These are phyloP conservation scores for Pyrenophora graminea DNA, from an alignment of 2,329 filamentous ascomycete genomes.

Conservation along the genomic window DNA sequence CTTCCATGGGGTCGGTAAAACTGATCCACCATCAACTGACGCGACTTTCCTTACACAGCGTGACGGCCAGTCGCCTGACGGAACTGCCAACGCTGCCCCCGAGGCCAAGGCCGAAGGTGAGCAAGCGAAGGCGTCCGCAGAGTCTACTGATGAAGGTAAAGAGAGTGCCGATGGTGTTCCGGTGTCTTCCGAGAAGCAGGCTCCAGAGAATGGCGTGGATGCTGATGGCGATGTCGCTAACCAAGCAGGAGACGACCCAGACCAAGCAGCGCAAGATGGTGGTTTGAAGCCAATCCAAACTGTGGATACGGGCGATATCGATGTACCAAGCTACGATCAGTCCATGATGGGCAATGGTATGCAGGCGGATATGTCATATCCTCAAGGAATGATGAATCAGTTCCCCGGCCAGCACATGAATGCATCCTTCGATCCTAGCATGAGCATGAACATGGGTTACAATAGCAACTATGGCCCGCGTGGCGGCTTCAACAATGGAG, in stretches of 20 bases:
- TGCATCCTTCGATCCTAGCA: slow-evolving; percentile 45
- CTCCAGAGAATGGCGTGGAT: slow-evolving; percentile 7
- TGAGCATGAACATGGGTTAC: slow-evolving; percentile 48
- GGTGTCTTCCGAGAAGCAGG: slow-evolving; percentile 12
- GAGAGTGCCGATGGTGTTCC: slow-evolving; percentile 11
- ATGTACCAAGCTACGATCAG: slow-evolving; percentile 29
- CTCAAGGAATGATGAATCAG: slow-evolving; percentile 41
- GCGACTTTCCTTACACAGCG: slow-evolving; percentile 25
- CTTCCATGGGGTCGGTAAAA: slow-evolving; percentile 10
- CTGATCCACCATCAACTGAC: slow-evolving; percentile 32
- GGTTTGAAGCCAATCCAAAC: slow-evolving; percentile 43
- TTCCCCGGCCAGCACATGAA: slow-evolving; percentile 60
- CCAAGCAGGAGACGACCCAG: slow-evolving; percentile 22
- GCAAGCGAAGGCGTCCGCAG: slow-evolving; percentile 27
- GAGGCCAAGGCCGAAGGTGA: slow-evolving; percentile 40
- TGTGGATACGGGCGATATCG: slow-evolving; percentile 35
- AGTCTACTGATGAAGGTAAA: slow-evolving; percentile 40
- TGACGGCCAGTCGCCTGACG: slow-evolving; percentile 39
- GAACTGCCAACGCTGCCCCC: slow-evolving; percentile 37
- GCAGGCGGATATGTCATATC: slow-evolving; percentile 28
- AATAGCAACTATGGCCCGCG: slow-evolving; percentile 49
- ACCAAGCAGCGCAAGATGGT: slow-evolving; percentile 19
- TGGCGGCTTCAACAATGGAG: slow-evolving; percentile 49
- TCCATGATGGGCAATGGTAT: slow-evolving; percentile 37
- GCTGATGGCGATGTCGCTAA: slow-evolving; percentile 21